Base-by-base conservation (phyloP, 495 filamentous ascomycete genomes). In the Aspergillus sparsus region DNA sequence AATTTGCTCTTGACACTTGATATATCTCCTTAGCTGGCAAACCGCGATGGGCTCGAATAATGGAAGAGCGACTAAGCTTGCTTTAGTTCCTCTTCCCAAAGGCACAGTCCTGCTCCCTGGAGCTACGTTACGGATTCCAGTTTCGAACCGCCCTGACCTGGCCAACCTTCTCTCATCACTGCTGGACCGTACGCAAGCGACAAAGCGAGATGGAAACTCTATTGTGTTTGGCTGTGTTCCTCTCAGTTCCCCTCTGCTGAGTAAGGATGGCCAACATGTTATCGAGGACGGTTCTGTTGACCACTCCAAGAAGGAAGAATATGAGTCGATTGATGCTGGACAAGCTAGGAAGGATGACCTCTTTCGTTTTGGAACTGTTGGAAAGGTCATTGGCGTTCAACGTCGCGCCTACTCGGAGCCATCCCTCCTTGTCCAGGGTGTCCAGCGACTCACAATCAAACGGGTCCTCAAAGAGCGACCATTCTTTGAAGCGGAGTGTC, bases 141-240 rank as follows among this genome's bases (percentile, higher is more conserved):
- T 96, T 21, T 77, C 85, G 31, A 88, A 87, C 70, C 88, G 92
- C 12, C 83, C 90, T 34, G 93, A 97, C 69, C 85, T 96, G 57
- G 85, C 88, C 45, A 88, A 91, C 55, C 78, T 97, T 36, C 85
- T 97, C 13, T 87, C 89, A 7, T 84, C 87, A 41, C 79, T 94
- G 47, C 89, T 91, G 67, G 85, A 85, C 53, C 83, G 83, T 47
- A 82, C 85, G 16, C 80, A 84, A 18, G 82, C 83, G 35, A 83
- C 83, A 55, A 85, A 82, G 37, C 82, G 85, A 7, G 87, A 87
- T 63, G 80, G 80, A 49, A 84, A 83, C 59, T 71, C 82, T 55
- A 83, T 94, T 60, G 85, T 86, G 41, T 85, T 97, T 62, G 88
- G 86, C 59, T 97, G 92, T 73, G 82, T 96, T 62, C 92, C 92